phyloP scores from a whole-genome alignment of 1,284 basidiomycete species.

The Neonothopanus nambi region DNA sequence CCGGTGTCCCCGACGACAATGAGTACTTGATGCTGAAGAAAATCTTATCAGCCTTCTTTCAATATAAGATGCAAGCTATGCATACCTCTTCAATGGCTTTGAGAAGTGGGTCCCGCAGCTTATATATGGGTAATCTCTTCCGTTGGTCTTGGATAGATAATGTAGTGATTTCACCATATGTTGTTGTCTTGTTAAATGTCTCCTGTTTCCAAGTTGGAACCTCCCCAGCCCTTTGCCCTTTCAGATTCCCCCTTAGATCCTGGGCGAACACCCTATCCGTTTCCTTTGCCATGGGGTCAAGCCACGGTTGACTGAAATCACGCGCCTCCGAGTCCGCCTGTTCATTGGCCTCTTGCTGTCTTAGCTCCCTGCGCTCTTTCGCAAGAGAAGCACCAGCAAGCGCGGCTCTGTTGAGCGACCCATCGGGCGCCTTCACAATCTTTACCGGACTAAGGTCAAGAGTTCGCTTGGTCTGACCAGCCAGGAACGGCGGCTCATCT shows the following conservation, averaged over 20 bases:
- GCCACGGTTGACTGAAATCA: constrained; percentile 94
- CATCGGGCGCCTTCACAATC: constrained; percentile 93
- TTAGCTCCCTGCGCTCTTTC: constrained; percentile 92
- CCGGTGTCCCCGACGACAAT: constrained; percentile 95
- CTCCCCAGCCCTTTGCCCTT: constrained; percentile 82
- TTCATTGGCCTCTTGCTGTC: constrained; percentile 94
- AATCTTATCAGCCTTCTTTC: constrained; percentile 21
- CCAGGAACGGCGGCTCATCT: constrained; percentile 95
- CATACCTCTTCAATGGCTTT: constrained; percentile 88
- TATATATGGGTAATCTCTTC: constrained; percentile 91
- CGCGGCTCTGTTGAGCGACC: constrained; percentile 94
- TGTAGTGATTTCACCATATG: constrained; percentile 90
- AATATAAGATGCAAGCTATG: background rate
- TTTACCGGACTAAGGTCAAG: constrained; percentile 97
- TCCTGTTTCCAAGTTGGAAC: constrained; percentile 91
- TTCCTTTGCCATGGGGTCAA: constrained; percentile 95
- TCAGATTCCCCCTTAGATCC: constrained; percentile 83
- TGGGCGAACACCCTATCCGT: constrained; percentile 90
- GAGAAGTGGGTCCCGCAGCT: constrained; percentile 89
- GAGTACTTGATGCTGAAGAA: constrained; percentile 85
- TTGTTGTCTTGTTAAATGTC: constrained; percentile 96
- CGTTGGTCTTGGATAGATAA: constrained; percentile 95
- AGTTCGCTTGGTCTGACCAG: constrained; percentile 94
- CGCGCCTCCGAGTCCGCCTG: constrained; percentile 91
- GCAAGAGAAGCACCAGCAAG: constrained; percentile 91